Evolutionary conservation across 2,329 filamentous ascomycete genomes (phyloP), one percentile per base, ranked within the genome.

Genomic region (Pyricularia sp.): DNA sequence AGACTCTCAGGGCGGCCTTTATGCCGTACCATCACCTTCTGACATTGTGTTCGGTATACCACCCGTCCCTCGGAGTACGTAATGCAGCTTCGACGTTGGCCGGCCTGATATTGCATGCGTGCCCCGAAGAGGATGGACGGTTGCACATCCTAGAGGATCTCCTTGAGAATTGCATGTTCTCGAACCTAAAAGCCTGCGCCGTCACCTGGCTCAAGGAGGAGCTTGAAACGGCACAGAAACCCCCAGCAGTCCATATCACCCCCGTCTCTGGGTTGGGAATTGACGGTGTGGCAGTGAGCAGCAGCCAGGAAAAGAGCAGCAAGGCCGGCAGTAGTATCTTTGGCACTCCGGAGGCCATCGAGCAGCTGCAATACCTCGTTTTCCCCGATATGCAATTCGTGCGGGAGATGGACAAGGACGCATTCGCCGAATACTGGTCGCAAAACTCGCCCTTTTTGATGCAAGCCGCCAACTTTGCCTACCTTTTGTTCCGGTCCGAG

Each of bases 131-230:
- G 70, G 81, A 84, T 3, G 82, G 85, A 73, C 82, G 87, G 5
- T 78, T 90, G 20, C 81, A 83, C 31, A 90, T 90, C 71, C 81
- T 91, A 10, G 85, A 88, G 68, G 88, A 90, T 73, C 81, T 90
- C 14, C 78, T 90, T 14, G 87, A 90, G 76, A 88, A 89, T 75
- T 90, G 88, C 79, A 83, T 86, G 72, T 90, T 88, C 72, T 82
- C 86, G 2, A 81, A 84, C 0, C 80, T 90, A 55, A 88, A 89
- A 75, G 88, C 85, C 10, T 87, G 85, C 61, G 88, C 87, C 0
- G 82, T 90, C 4, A 82, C 82, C 4, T 90, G 88, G 88, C 77
- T 90, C 42, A 84, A 86, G 68, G 88, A 90, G 72, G 88, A 90
- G 74, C 78, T 90, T 20, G 80, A 88, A 10, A 76, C 80, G 4